Evolutionary conservation across 805 yeast species (phyloP), one percentile per base, ranked within the genome.

Genomic region (Candida corydali): DNA sequence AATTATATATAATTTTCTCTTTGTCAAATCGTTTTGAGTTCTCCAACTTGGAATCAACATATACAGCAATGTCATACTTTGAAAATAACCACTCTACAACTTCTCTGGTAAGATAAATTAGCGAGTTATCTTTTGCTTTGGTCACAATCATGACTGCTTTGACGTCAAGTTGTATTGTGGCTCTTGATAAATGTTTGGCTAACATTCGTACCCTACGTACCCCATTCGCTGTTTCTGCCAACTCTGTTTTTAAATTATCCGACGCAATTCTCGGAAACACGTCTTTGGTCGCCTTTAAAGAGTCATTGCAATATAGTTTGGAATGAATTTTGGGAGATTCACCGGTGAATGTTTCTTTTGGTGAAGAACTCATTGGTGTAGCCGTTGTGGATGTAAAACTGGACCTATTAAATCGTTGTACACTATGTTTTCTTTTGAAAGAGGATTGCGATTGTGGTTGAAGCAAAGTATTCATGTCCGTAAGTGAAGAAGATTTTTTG

Each of bases 91-190:
- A 88, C 49, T 78, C 86, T 1, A 86, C 80, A 45, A 88, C 65
- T 50, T 85, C 93, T 39, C 91, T 69, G 0, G 96, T 85, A 31
- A 86, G 63, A 50, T 76, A 80, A 5, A 84, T 78, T 36, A 88
- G 62, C 5, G 87, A 79, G 47, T 83, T 80, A 54, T 88, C 96
- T 37, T 94, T 70, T 1, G 94, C 93, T 57, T 87, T 87, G n/a
- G 96, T 87, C 14, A 88, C 88, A 10, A 87, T 76, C 78, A 87
- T 72, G 14, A 87, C 76, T 12, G 85, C 77, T 30, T 73, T 72
- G 14, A 84, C 79, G 38, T 82, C 80, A 15, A 87, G 58, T 47
- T 79, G 80, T 18, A 87, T 78, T 3, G 84, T 81, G 3, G 89
- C 85, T 45, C 77, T 76, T 36, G 78, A 70, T 26, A 85, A 60